phyloP scores from a whole-genome alignment of 2,329 filamentous ascomycete species.

The Neurospora sp. region DNA sequence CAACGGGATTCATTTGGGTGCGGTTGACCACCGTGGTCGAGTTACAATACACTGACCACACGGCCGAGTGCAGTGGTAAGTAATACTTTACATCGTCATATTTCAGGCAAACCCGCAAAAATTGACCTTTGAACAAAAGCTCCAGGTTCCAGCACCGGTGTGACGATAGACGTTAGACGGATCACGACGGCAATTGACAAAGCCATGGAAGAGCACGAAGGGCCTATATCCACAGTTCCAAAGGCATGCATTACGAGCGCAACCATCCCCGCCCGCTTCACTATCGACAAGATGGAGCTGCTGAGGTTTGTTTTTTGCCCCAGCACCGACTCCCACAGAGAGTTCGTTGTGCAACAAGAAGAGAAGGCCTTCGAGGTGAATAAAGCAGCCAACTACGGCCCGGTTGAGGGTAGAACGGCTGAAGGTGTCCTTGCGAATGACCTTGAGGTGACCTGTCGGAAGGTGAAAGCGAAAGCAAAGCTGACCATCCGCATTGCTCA shows the following conservation, averaged over 20 bases:
- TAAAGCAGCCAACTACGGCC: not conserved
- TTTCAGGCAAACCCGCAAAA: no score
- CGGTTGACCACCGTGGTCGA: not conserved
- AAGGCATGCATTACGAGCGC: not conserved
- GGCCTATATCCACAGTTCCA: not conserved
- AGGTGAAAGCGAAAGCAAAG: not conserved
- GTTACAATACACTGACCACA: not conserved
- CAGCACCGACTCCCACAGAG: not conserved
- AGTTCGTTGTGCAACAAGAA: not conserved
- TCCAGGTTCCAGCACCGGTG: not conserved
- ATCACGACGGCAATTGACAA: not conserved
- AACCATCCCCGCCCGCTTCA: not conserved
- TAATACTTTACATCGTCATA: not conserved
- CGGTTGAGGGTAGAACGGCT: not conserved
- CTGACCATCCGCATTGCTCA: not conserved
- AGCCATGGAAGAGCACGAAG: not conserved
- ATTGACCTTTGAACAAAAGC: not conserved
- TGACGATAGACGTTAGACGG: not conserved
- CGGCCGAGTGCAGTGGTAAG: not conserved
- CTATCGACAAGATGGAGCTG: not conserved
- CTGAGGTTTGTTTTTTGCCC: not conserved
- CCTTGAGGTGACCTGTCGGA: not conserved
- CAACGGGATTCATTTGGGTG: not conserved
- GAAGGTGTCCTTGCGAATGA: not conserved
- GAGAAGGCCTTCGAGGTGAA: not conserved